Evolutionary conservation across 1,284 basidiomycete species (phyloP), one percentile per base, ranked within the genome.

Genomic region (Irpex lacteus): DNA sequence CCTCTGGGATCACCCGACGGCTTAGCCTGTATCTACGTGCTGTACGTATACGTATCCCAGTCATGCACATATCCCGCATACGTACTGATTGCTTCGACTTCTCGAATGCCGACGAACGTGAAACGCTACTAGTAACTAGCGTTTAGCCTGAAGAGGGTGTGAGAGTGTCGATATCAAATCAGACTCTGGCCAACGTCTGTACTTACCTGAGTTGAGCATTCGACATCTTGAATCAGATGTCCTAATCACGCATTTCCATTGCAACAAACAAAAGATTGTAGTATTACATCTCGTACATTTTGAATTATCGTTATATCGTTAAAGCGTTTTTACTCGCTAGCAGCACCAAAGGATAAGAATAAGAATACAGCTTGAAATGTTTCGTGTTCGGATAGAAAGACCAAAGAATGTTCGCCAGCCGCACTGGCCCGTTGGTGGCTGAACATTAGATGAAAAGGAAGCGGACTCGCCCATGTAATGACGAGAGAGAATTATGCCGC

Each of bases 261-360:
- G 40, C 40, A 47, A 47, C n/a, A 13, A 34, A 34, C 40, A 11
- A 53, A 15, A 32, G 19, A 1, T 53, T 9, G 6, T 56, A 18
- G 18, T 13, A 56, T 32, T 56, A 56, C 54, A 56, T 32, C 54
- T 18, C 54, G 21, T 56, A 37, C 54, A 56, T 56, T 56, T 56
- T 11, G 54, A 53, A 56, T 56, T 37, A 56, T 56, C 34, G 54
- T 36, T 56, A 18, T 32, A 8, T 47, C 40, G 40, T 47, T 47
- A 47, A 47, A 47, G 40, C n/a, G 18, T 53, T 34, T 34, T 34
- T 34, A 34, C 32, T 34, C 32, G 32, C 32, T 34, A 34, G 32
- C 32, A 34, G 32, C 32, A 34, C 32, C 32, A 34, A 34, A 34
- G 32, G 32, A 34, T 34, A 34, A 18, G 50, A 21, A 53, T 26